Percentiles rank a stretch among this genome's conserved stretches.
Evolutionary conservation across 2,329 filamentous ascomycete species (phyloP).

Genomic region (Phaeophleospora eucalypticola): DNA sequence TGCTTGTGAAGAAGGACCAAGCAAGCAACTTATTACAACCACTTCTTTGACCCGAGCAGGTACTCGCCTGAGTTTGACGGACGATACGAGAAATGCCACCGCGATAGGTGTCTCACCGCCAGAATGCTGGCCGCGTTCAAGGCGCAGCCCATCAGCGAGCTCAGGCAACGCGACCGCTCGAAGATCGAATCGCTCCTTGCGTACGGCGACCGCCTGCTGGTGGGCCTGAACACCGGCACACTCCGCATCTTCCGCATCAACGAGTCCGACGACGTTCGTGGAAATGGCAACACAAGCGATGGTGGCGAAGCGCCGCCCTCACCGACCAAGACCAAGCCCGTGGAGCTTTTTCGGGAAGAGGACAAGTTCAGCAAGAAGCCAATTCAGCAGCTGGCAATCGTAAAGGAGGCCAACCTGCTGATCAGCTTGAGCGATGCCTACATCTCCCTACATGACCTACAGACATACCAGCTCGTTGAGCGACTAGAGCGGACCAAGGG

Average conservation of each 20-base stretch:
- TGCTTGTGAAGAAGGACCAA: too few relatives aligned
- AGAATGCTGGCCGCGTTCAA: slow-evolving; percentile 86
- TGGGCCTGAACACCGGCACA: slow-evolving; percentile 84
- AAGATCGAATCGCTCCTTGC: slow-evolving; percentile 95
- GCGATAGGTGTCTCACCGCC: slow-evolving; percentile 4
- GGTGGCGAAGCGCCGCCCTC: slow-evolving; percentile 29
- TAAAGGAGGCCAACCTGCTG: slow-evolving; percentile 90
- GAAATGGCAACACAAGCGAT: slow-evolving; percentile 36
- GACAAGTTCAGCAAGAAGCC: slow-evolving; percentile 90
- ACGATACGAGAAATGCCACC: too few relatives aligned
- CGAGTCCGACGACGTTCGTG: slow-evolving; percentile 45
- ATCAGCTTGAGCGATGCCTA: slow-evolving; percentile 87
- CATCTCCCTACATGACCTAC: slow-evolving; percentile 83
- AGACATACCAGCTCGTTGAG: slow-evolving; percentile 77
- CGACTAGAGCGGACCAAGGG: slow-evolving; percentile 79
- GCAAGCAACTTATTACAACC: too few relatives aligned
- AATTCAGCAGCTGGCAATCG: slow-evolving; percentile 88
- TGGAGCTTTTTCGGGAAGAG: slow-evolving; percentile 83
- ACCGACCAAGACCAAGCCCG: slow-evolving; percentile 43
- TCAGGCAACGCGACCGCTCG: slow-evolving; percentile 90
- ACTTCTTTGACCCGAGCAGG: too few relatives aligned
- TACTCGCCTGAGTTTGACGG: too few relatives aligned
- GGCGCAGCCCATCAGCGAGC: slow-evolving; percentile 93
- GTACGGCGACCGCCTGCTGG: slow-evolving; percentile 86
- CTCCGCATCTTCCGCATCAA: slow-evolving; percentile 90